Evolutionary conservation across 164 flowering plant species (phyloP).

Genomic region (Cinnamomum micranthum): DNA sequence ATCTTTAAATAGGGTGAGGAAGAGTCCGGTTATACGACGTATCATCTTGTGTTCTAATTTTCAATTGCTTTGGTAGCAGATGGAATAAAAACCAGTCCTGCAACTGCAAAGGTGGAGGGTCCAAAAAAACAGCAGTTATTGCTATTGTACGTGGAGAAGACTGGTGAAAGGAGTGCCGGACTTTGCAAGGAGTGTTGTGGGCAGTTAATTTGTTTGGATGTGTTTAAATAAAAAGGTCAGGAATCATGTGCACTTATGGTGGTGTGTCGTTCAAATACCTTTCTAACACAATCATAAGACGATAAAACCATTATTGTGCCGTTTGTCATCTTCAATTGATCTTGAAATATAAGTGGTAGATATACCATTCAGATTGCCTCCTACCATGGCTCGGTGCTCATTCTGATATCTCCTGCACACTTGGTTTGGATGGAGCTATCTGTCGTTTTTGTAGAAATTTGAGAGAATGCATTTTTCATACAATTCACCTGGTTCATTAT

Average conservation of each 20-base stretch:
- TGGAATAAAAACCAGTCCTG: neutral
- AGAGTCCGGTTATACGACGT: no score
- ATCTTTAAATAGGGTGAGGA: no score
- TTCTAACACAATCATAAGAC: no score
- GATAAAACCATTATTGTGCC: no score
- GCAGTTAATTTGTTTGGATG: conserved; percentile 32
- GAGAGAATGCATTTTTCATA: no score
- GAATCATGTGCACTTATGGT: neutral
- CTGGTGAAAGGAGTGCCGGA: neutral
- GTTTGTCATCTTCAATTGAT: no score
- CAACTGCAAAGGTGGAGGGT: conserved; percentile 8
- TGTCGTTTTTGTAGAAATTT: no score
- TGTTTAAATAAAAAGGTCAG: conserved; percentile 12
- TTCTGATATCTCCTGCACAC: neutral
- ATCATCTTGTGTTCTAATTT: neutral
- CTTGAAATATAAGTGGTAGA: neutral
- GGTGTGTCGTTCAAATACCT: no score
- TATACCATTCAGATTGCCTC: conserved; percentile 27
- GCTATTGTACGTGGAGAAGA: neutral
- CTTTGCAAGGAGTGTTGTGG: conserved; percentile 16
- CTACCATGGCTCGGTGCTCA: conserved; percentile 30
- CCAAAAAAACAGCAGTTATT: neutral
- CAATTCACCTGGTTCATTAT: no score
- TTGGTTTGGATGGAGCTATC: no score
- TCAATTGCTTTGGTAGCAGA: conserved; percentile 10